A percentile compares a stretch with the other conserved stretches of the same genome.
Evolutionary conservation across 768 basidiomycete genomes (phyloP).

Genomic region (Suillus hirtellus): DNA sequence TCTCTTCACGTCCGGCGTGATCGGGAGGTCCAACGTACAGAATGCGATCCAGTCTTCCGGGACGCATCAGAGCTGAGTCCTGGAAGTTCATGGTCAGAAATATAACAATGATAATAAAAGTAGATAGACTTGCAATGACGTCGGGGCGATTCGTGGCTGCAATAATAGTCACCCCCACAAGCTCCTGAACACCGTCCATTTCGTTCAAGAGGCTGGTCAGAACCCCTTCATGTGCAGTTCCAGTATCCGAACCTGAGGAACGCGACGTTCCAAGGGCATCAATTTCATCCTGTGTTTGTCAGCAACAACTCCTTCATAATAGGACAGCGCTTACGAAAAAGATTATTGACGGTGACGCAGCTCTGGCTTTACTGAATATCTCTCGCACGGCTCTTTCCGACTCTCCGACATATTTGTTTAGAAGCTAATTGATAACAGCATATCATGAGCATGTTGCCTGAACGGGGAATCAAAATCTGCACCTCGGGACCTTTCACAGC

Average conservation of each 20-base stretch:
- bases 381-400: conserved; percentile 94
- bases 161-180: conserved; percentile 91
- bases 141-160: conserved; percentile 97
- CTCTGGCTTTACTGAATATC: conserved; percentile 92
- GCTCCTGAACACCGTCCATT: conserved; percentile 97
- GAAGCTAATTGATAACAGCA: conserved; percentile 52
- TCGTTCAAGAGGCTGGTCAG: conserved; percentile 93
- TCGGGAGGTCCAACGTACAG: conserved; percentile 95
- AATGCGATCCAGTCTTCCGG: conserved; percentile 91
- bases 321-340: conserved; percentile 73
- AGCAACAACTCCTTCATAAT: background rate
- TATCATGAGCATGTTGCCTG: background rate
- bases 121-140: conserved; percentile 63
- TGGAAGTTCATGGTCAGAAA: conserved; percentile 31
- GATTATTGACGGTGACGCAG: conserved; percentile 91
- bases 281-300: conserved; percentile 79
- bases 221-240: conserved; percentile 77
- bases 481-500: conserved; percentile 98
- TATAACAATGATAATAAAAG: background rate
- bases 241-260: conserved; percentile 49
- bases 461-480: conserved; percentile 22
- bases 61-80: conserved; percentile 95
- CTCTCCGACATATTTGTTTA: conserved; percentile 98
- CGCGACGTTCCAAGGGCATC: conserved; percentile 90
- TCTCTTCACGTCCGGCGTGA: conserved; percentile 74